phyloP scores from a whole-genome alignment of 2,329 filamentous ascomycete genomes.

The Phialemoniopsis sp. region DNA sequence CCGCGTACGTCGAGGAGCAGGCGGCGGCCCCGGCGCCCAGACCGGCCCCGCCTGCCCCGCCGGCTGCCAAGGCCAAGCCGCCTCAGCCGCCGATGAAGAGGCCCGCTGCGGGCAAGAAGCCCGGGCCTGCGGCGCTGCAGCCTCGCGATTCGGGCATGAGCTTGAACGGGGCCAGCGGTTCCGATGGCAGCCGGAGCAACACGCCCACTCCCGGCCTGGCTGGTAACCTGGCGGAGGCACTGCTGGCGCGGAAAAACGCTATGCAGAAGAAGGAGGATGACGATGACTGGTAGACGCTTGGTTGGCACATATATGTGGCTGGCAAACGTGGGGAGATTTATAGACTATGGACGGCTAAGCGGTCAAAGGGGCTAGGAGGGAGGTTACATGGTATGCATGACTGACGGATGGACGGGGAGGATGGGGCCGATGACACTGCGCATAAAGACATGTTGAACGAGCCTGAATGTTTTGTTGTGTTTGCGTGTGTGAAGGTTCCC shows the following conservation, averaged over 20 bases:
- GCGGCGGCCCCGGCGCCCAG: constrained; percentile 55
- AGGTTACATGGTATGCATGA: no score
- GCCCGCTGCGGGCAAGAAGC: constrained; percentile 68
- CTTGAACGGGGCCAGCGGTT: constrained; percentile 49
- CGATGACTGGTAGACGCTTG: constrained; percentile 56
- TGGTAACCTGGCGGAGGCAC: constrained; percentile 73
- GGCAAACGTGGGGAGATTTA: no score
- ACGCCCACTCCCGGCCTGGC: constrained; percentile 70
- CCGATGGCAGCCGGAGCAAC: constrained; percentile 60
- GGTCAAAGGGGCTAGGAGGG: no score
- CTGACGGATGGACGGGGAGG: no score
- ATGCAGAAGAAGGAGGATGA: constrained; percentile 71
- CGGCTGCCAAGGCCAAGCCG: constrained; percentile 45
- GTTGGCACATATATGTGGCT: neutral
- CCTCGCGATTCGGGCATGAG: constrained; percentile 71
- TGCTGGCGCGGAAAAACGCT: constrained; percentile 70
- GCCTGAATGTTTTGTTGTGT: no score
- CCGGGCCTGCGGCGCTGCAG: constrained; percentile 60
- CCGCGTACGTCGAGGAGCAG: constrained; percentile 89
- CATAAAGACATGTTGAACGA: no score
- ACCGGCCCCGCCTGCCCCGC: constrained; percentile 59
- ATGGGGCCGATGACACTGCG: no score
- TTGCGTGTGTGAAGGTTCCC: no score
- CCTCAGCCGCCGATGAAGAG: constrained; percentile 72
- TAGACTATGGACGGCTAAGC: no score